Evolutionary conservation across 73 alveolate genomes (phyloP), one percentile per base, ranked within the genome.

Genomic region (Stentor roeselii): DNA sequence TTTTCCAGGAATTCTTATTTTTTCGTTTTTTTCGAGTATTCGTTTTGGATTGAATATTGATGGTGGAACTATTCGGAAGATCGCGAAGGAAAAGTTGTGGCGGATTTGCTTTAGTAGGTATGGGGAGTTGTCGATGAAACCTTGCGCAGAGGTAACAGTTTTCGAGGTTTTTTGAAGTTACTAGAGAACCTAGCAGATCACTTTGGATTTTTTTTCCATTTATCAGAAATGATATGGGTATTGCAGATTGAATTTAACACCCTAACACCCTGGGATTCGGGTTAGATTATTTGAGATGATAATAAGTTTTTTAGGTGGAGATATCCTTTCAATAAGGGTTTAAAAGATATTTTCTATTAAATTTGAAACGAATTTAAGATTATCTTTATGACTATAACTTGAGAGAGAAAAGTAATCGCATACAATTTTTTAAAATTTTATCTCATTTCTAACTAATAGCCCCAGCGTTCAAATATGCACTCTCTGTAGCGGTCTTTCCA

Each of bases 81-180:
- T 40, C 0, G 80, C n/a, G 37, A 36, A 36, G 34, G 37, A 67
- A 40, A 67, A 67, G 21, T 67, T 40, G 42, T 67, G 50, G 37
- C 37, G 27, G 11, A 40, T 21, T 21, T 32, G 41, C 11, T 67
- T 40, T 30, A 14, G 80, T 21, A 76, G 84, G 39, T 14, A 14
- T n/a, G 74, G 84, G 14, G 84, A 21, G 3, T 11, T 76, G 34
- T 76, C 84, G 27, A 76, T 76, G 67, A 76, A 76, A 36, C 84
- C 84, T 21, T 35, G 75, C n/a, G 84, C 39, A 76, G 14, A 41
- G 31, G 39, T 37, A 76, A 76, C 14, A 39, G 2, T 39, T 38
- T 14, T 76, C 74, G 34, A 14, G 34, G 14, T 34, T 76, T 30
- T 34, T 67, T 14, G 39, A 14, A 0, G 84, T 76, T 39, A 76